Base-by-base conservation (phyloP, 192 early-diverging fungal species). In the Backusella circina region DNA sequence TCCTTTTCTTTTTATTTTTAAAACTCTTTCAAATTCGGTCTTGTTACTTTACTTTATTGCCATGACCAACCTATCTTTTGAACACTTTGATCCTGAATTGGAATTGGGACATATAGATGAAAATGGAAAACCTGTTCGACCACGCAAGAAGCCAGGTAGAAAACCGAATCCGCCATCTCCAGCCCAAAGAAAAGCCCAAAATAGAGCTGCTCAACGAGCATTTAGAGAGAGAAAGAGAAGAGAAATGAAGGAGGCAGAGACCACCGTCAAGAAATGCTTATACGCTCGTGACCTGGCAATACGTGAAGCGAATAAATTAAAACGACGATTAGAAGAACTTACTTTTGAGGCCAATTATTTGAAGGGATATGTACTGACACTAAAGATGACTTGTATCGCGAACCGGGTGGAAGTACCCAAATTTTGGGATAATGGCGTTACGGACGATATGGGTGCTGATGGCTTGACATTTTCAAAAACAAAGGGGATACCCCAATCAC, bases 181-280 rank as follows among this genome's bases (percentile, higher is more conserved):
- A 35, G 85, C 86, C 8, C 80, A 86, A 65, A 70, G 88, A 2
- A 89, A 89, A 33, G 93, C 91, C 12, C 95, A 96, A 82, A 96
- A 96, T 77, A 86, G 95, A 26, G 94, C 93, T 5, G 95, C 95
- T 0, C 95, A 96, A 83, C 87, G 95, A 6, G 95, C 95, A 5
- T 96, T 96, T 80, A 90, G 95, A 54, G 94, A 96, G 79, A 86
- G 95, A 71, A 94, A 93, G 67, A 85, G 94, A 77, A 85, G 87
- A 61, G 91, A 96, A 70, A 84, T 95, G 47, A 79, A 88, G 66
- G 86, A 91, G 26, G 86, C 94, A 1, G 95, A 96, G 80, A 88
- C 85, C 44, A 84, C 88, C 31, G 90, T 95, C 28, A 87, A 91
- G 76, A 83, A 86, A 36, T 85, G 93, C 35, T 82, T 89, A 7